Evolutionary conservation across 805 yeast genomes (phyloP).

Genomic region (Saturnispora bothae): DNA sequence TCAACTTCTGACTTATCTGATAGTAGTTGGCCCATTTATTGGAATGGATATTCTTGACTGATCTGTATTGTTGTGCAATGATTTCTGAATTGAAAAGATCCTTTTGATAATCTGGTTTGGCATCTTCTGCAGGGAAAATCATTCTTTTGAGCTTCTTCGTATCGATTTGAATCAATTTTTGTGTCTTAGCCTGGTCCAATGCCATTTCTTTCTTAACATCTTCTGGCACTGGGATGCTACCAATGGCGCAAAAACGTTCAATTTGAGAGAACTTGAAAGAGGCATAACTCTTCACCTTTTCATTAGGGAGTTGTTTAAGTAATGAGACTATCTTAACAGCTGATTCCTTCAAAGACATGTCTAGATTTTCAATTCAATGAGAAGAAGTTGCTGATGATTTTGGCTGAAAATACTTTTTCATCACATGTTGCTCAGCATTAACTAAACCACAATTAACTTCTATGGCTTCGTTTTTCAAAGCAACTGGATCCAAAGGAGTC

Average conservation of each 20-base stretch:
- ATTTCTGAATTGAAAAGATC: constrained; percentile 41
- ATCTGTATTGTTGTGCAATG: constrained; percentile 42
- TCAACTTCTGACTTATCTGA: constrained; percentile 52
- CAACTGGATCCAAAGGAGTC: too few species aligned
- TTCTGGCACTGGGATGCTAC: constrained; percentile 34
- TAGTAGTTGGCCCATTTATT: constrained; percentile 58
- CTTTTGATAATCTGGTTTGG: constrained; percentile 32
- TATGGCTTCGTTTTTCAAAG: too few species aligned
- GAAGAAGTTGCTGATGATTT: too few species aligned
- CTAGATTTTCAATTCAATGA: too few species aligned
- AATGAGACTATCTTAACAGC: constrained; percentile 48
- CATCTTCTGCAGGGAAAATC: constrained; percentile 27
- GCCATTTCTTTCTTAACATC: constrained; percentile 26
- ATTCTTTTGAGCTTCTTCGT: constrained; percentile 30
- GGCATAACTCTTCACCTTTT: constrained; percentile 55
- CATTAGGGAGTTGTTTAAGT: constrained; percentile 57
- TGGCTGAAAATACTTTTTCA: too few species aligned
- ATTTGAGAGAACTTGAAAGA: constrained; percentile 62
- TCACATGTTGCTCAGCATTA: too few species aligned
- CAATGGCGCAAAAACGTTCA: constrained; percentile 41
- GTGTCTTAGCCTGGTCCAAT: constrained; percentile 28
- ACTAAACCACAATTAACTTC: too few species aligned
- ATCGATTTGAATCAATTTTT: constrained; percentile 25
- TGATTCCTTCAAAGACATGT: constrained; percentile 11
- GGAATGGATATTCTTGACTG: constrained; percentile 45